phyloP scores from a whole-genome alignment of 2,329 filamentous ascomycete genomes.

The Stemphylium vesicarium region DNA sequence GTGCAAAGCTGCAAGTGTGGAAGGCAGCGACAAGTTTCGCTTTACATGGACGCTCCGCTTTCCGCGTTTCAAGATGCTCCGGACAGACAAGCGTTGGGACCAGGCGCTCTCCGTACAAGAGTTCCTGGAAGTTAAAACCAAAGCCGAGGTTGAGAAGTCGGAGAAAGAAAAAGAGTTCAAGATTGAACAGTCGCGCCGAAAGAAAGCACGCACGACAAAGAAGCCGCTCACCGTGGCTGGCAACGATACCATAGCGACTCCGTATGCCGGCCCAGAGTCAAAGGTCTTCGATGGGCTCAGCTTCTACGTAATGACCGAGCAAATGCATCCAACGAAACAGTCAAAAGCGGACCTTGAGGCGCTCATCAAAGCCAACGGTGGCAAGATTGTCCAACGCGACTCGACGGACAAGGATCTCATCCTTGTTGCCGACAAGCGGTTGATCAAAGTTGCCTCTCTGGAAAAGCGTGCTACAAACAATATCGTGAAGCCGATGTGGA shows the following conservation, averaged over 20 bases:
- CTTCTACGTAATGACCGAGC: conserved; percentile 85
- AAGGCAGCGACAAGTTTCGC: conserved; percentile 77
- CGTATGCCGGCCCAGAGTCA: conserved; percentile 64
- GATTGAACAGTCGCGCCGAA: conserved; percentile 70
- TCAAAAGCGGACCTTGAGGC: conserved; percentile 80
- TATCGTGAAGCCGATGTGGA: conserved; percentile 81
- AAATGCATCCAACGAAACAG: conserved; percentile 71
- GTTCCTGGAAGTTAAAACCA: conserved; percentile 73
- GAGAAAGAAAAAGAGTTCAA: conserved; percentile 74
- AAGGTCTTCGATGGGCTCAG: conserved; percentile 76
- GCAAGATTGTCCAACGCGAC: conserved; percentile 76
- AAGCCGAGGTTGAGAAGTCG: conserved; percentile 64
- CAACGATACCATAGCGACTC: conserved; percentile 55
- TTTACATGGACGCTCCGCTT: conserved; percentile 82
- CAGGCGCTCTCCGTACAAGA: conserved; percentile 78
- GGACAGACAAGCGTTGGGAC: conserved; percentile 85
- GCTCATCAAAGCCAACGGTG: conserved; percentile 83
- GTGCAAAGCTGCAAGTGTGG: conserved; percentile 85
- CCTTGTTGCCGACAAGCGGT: conserved; percentile 78
- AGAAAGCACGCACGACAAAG: conserved; percentile 65
- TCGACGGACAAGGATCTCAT: conserved; percentile 67
- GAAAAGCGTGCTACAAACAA: conserved; percentile 74
- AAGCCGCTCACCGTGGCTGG: conserved; percentile 79
- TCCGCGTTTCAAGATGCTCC: conserved; percentile 82
- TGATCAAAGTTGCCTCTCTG: conserved; percentile 82